Conservation (phyloP, 345 rosid genomes). For the Boechera stricta region DNA sequence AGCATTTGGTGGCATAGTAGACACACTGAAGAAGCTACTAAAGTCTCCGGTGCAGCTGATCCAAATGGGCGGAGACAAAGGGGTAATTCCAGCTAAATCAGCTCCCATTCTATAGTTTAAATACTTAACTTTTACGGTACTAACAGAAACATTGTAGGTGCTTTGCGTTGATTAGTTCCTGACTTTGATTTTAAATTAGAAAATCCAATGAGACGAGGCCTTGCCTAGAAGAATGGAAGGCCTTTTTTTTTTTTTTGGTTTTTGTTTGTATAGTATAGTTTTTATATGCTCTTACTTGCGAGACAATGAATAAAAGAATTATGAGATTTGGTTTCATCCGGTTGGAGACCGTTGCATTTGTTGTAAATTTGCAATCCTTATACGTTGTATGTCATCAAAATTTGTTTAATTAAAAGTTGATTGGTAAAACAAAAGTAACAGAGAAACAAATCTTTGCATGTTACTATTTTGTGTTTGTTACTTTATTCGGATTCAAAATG, state of each 20-base stretch:
- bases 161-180: conserved; percentile 38
- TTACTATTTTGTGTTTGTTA: not conserved
- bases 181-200: conserved; percentile 29
- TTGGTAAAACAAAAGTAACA: not conserved
- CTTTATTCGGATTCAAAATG: not conserved
- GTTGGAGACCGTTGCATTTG: conserved; percentile 13
- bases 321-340: conserved; percentile 16
- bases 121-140: not conserved
- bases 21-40: conserved; percentile 73
- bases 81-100: conserved; percentile 20
- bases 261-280: conserved; percentile 32
- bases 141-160: conserved; percentile 30
- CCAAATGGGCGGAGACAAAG: conserved; percentile 62
- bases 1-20: conserved; percentile 66
- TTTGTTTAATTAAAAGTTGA: not conserved
- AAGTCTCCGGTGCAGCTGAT: conserved; percentile 75
- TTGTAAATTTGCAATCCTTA: not conserved
- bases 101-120: not conserved
- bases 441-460: not conserved
- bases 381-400: not conserved
- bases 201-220: conserved; percentile 31
- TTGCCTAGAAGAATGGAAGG: conserved; percentile 41
- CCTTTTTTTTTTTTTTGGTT: not conserved
- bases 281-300: not conserved
- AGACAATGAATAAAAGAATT: conserved; percentile 7